Base-by-base conservation (phyloP, 1,139 yeast genomes). In the Debaryomyces sp. region DNA sequence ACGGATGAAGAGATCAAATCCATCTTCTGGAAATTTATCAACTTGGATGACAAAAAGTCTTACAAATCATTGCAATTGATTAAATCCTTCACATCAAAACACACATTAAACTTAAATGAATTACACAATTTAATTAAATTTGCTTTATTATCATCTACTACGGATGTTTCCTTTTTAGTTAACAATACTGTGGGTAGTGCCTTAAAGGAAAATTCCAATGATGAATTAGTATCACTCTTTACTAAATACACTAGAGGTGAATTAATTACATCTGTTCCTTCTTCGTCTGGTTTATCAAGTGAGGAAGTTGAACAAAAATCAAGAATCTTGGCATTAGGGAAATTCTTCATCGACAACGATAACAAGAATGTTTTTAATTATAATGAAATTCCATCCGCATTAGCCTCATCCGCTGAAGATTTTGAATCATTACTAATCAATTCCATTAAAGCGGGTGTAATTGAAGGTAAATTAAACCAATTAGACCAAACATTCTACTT, bases 381-480 rank as follows among this genome's bases (percentile, higher is more conserved):
- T 59, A 57, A 56, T 47, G 80, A 76, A 48, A 68, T 76, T 45
- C 77, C 80, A 39, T 52, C 59, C 40, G 55, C 48, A 13, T 60
- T 64, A 47, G 66, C 64, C 13, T 56, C 64, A n/a, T 59, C 68
- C n/a, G 51, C 67, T 30, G 57, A 63, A 35, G 78, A 72, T 48
- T 71, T 76, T 50, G 81, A 77, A 60, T 61, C 68, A 43, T 67
- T 75, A 51, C 65, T 77, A 54, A 72, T 77, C 36, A 72, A 73
- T 55, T 68, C 80, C 39, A 76, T 77, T 55, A 75, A 74, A 57
- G 67, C 73, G 12, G 75, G 75, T 40, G 75, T 77, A 44, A 60
- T 77, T 50, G 80, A 75, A 61, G 81, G 81, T 48, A 75, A 74
- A 57, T 71, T 77, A 57, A 75, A 75, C 59, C 81, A 77, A 62